phyloP scores from a whole-genome alignment of 257 asterid species.

The Jacaranda mimosifolia region DNA sequence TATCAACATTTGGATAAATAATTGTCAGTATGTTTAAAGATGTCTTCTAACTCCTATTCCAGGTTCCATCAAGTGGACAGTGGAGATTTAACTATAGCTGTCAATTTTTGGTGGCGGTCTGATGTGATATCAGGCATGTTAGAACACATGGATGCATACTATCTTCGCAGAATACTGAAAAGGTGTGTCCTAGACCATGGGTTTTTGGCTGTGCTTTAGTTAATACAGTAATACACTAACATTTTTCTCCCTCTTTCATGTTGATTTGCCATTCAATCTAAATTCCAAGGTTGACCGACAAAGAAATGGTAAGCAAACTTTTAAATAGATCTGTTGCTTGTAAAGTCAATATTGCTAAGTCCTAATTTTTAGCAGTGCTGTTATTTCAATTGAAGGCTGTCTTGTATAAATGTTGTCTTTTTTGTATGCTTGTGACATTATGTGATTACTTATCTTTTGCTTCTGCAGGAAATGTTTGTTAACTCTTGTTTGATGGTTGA shows the following conservation, averaged over 20 bases:
- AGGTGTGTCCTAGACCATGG: slow-evolving; percentile 54
- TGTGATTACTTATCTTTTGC: slow-evolving; percentile 20
- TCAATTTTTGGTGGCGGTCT: slow-evolving; percentile 98
- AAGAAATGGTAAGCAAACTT: slow-evolving; percentile 75
- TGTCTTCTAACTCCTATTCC: slow-evolving; percentile 38
- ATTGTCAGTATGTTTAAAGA: slow-evolving; percentile 13
- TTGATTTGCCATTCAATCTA: slow-evolving; percentile 31
- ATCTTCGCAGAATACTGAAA: slow-evolving; percentile 82
- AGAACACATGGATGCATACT: slow-evolving; percentile 96
- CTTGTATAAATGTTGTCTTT: slow-evolving; percentile 23
- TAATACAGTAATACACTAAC: slow-evolving; percentile 38
- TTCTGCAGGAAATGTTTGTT: not conserved
- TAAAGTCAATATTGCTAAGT: slow-evolving; percentile 1
- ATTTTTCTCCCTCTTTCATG: slow-evolving; percentile 35
- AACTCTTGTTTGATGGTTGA: slow-evolving; percentile 18
- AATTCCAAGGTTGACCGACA: slow-evolving; percentile 78
- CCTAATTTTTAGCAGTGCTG: slow-evolving; percentile 10
- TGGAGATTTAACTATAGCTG: slow-evolving; percentile 78
- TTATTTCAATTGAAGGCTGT: slow-evolving; percentile 2
- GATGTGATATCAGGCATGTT: slow-evolving; percentile 71
- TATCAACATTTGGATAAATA: slow-evolving; percentile 10
- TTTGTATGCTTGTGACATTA: slow-evolving; percentile 1
- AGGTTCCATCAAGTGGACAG: slow-evolving; percentile 99
- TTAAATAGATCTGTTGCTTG: slow-evolving; percentile 34
- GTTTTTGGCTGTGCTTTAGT: slow-evolving; percentile 24